These are phyloP conservation scores for Petunia hybrid DNA, from an alignment of 305 asterid species.

Conservation along the genomic window DNA sequence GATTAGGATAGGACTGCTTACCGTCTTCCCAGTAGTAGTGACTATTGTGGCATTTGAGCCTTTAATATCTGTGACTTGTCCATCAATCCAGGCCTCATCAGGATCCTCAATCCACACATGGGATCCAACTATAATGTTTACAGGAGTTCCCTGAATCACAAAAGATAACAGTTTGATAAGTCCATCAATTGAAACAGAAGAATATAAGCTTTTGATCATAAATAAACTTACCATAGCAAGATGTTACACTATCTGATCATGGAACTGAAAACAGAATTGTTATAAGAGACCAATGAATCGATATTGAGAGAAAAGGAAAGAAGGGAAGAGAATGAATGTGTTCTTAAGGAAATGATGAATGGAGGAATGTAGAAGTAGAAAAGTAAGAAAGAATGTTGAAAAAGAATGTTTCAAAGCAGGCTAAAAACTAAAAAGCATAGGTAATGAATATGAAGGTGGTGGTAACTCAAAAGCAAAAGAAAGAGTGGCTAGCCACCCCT, in stretches of 20 bases:
- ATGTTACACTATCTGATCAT: slow-evolving; percentile 63
- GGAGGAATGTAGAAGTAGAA: slow-evolving; percentile 54
- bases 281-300: slow-evolving; percentile 21
- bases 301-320: slow-evolving; percentile 38
- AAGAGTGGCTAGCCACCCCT: slow-evolving; percentile 45
- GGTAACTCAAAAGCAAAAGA: slow-evolving; percentile 77
- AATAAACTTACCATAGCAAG: slow-evolving; percentile 62
- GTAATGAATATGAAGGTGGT: slow-evolving; percentile 75
- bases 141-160: slow-evolving; percentile 86
- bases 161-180: slow-evolving; percentile 23
- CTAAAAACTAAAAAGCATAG: slow-evolving; percentile 69
- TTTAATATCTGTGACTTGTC: slow-evolving; percentile 73
- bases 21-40: slow-evolving; percentile 70
- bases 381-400: slow-evolving; percentile 49
- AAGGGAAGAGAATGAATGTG: slow-evolving; percentile 44
- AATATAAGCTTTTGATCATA: slow-evolving; percentile 39
- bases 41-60: slow-evolving; percentile 73
- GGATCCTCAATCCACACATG: slow-evolving; percentile 95
- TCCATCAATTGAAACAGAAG: slow-evolving; percentile 28
- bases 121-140: slow-evolving; percentile 87
- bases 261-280: slow-evolving; percentile 38
- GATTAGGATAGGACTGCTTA: slow-evolving; percentile 48
- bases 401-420: slow-evolving; percentile 65
- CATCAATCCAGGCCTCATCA: slow-evolving; percentile 88
- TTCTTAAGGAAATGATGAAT: slow-evolving; percentile 47